These are phyloP conservation scores for Juglanconis sp. DNA, from an alignment of 2,329 filamentous ascomycete genomes.

Conservation along the genomic window DNA sequence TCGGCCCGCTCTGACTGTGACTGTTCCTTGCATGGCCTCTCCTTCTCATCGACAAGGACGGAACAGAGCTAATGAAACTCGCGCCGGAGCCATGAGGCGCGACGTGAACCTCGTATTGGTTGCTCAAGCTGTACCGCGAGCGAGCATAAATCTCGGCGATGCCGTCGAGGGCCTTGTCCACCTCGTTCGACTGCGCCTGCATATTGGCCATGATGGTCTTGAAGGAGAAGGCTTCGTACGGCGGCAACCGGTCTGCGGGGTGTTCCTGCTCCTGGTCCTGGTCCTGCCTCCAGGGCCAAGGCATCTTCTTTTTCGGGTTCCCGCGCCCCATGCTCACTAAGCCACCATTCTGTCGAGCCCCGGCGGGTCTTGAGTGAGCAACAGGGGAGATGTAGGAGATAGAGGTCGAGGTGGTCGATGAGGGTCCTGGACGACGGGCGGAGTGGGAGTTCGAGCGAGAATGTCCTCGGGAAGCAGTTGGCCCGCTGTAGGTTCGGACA, in stretches of 20 bases:
- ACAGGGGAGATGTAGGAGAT: conserved; percentile 24
- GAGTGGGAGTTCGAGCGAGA: conserved; percentile 24
- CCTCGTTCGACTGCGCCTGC: conserved; percentile 38
- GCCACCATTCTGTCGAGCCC: conserved; percentile 35
- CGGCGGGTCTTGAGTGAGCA: conserved; percentile 23
- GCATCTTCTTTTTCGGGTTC: conserved; percentile 37
- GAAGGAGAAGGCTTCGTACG: conserved; percentile 62
- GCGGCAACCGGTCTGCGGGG: conserved; percentile 48
- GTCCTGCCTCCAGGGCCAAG: conserved; percentile 28
- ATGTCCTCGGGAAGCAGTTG: conserved; percentile 31
- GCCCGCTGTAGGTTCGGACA: conserved; percentile 60
- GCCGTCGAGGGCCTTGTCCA: conserved; percentile 55
- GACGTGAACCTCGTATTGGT: conserved; percentile 65
- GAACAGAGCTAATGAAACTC: conserved; percentile 35
- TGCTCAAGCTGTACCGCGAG: conserved; percentile 62
- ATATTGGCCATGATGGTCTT: conserved; percentile 58
- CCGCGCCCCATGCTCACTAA: conserved; percentile 41
- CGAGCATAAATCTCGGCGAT: conserved; percentile 67
- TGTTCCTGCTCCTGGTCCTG: conserved; percentile 17
- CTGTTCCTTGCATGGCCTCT: conserved; percentile 20
- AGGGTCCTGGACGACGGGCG: conserved; percentile 28
- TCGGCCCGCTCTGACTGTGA: conserved; percentile 43
- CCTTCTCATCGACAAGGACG: conserved; percentile 21
- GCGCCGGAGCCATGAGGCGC: conserved; percentile 58
- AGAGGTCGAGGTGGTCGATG: conserved; percentile 25